A percentile compares a stretch with the other conserved stretches of the same genome.
Evolutionary conservation across 768 basidiomycete genomes (phyloP).

Genomic region (Suillus americanus): DNA sequence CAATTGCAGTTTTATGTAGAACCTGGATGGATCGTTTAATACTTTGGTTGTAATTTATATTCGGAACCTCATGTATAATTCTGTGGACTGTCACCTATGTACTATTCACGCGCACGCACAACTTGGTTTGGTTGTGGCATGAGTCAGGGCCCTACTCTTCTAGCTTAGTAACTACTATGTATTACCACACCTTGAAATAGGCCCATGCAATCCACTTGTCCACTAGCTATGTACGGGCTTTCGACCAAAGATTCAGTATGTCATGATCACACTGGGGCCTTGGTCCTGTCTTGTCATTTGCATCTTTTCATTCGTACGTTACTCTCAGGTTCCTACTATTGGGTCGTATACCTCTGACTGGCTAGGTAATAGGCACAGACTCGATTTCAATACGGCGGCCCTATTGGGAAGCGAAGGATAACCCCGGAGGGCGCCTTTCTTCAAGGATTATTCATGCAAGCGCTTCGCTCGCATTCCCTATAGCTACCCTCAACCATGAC

Average conservation of each 20-base stretch:
- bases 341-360: not conserved
- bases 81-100: not conserved
- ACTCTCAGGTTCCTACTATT: not conserved
- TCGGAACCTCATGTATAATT: slow-evolving; percentile 2
- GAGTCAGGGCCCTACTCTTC: not conserved
- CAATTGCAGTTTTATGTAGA: not conserved
- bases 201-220: too few species aligned
- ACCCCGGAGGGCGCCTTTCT: not conserved
- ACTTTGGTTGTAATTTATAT: not conserved
- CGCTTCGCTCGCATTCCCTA: not conserved
- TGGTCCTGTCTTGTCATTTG: not conserved
- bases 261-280: too few species aligned
- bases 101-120: not conserved
- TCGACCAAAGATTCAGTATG: not conserved
- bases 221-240: not conserved
- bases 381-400: not conserved
- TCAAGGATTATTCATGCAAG: not conserved
- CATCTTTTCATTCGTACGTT: too few species aligned
- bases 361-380: not conserved
- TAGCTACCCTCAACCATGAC: not conserved
- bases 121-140: not conserved
- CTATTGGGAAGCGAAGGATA: not conserved
- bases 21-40: not conserved
- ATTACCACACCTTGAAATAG: too few species aligned
- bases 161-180: not conserved